Conservation (phyloP, 495 filamentous ascomycete species). For the Podospora comata region DNA sequence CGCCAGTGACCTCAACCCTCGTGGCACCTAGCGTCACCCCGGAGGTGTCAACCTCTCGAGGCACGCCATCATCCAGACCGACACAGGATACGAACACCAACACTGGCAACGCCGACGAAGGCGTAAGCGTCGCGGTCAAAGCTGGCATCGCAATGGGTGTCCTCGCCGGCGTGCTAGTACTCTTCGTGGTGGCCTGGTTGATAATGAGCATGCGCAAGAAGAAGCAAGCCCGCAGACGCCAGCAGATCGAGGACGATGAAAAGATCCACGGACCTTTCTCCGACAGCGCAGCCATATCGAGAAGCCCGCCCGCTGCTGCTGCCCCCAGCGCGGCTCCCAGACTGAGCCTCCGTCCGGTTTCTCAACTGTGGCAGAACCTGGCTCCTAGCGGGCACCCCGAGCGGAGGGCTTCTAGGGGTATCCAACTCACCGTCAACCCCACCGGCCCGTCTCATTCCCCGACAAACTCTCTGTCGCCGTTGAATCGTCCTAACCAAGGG, state of each 20-base stretch:
- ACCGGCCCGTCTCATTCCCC: constrained; percentile 32
- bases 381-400: constrained; percentile 28
- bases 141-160: constrained; percentile 84
- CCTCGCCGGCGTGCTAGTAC: constrained; percentile 58
- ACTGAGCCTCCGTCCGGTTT: constrained; percentile 82
- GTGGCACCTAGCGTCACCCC: background rate
- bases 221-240: constrained; percentile 39
- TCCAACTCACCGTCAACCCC: constrained; percentile 40
- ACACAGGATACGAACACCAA: constrained; percentile 23
- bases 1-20: no score
- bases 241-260: constrained; percentile 56
- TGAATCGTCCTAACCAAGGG: constrained; percentile 25
- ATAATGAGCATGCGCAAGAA: constrained; percentile 63
- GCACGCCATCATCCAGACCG: constrained; percentile 10
- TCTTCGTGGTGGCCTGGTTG: constrained; percentile 61
- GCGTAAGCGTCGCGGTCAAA: constrained; percentile 62
- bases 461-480: constrained; percentile 17
- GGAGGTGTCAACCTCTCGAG: background rate
- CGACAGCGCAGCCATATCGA: constrained; percentile 37
- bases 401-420: constrained; percentile 48
- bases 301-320: background rate
- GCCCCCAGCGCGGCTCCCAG: constrained; percentile 56
- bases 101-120: constrained; percentile 34
- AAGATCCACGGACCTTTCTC: constrained; percentile 49
- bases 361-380: constrained; percentile 77